Base-by-base conservation (phyloP, 2,329 filamentous ascomycete genomes). In the Harringtonia aguacate region DNA sequence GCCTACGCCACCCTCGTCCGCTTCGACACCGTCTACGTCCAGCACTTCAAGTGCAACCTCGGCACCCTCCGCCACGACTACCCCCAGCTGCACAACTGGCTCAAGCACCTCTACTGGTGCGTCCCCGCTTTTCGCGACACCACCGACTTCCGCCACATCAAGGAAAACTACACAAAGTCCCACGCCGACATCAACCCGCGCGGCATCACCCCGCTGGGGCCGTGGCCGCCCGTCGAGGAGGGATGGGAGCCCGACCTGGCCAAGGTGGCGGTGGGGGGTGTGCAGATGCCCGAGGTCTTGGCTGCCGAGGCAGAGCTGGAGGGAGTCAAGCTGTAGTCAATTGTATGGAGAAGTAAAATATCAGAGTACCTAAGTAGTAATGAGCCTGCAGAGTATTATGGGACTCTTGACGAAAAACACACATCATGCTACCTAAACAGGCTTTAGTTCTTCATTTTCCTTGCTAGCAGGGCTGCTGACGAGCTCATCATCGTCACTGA, bases 41-140 rank as follows among this genome's bases (percentile, higher is more conserved):
- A 81, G 62, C 77, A 81, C 58, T 81, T 81, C 64, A 81, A 81
- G 61, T 77, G 74, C 53, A 81, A 81, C 55, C 56, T 81, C 27
- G 74, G 76, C 3, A 79, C 65, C 12, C 69, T 82, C 35, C 61
- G 78, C 7, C 70, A 75, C 52, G 68, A 75, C 45, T 81, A 81
- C 51, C 77, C 77, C 1, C 65, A 73, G 12, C 53, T 81, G 44
- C 66, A 77, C 54, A 75, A 77, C 49, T 81, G 76, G 74, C 50
- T 81, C 50, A 75, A 70, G 58, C 66, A 66, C 29, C 54, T 79
- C 55, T 81, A 79, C 59, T 78, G 72, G 67, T 69, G 73, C 46
- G 64, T 72, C 1, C 53, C 60, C 17, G 74, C 68, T 0, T 77
- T 77, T 48, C 67, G 57, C 46, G 72, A 75, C 51, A 77, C 73